phyloP scores from a whole-genome alignment of 78 protist species.

The Pelomyxa schiedti region DNA sequence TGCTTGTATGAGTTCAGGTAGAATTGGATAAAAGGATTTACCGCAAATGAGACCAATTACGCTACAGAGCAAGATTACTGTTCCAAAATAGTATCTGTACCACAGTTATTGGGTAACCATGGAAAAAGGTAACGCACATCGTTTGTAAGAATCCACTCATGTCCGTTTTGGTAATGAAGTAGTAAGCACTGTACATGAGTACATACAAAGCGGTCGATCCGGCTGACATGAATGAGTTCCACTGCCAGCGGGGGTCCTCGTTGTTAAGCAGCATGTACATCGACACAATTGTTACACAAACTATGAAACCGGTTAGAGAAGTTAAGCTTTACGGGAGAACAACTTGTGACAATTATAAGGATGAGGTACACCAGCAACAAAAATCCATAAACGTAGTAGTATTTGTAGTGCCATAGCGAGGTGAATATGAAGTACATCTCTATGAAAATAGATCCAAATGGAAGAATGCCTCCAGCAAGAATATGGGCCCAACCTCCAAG shows the following conservation, averaged over 20 bases:
- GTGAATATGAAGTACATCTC: constrained; percentile 88
- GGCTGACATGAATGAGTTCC: constrained; percentile 49
- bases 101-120: constrained; percentile 27
- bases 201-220: constrained; percentile 73
- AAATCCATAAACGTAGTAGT: constrained; percentile 81
- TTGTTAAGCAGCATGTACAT: constrained; percentile 74
- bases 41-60: not conserved
- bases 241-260: constrained; percentile 85
- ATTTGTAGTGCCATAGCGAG: constrained; percentile 88
- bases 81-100: too few relatives aligned
- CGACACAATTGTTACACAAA: constrained; percentile 45
- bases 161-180: constrained; percentile 58
- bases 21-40: too few relatives aligned
- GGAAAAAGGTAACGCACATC: constrained; percentile 48
- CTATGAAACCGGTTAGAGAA: not conserved
- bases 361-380: constrained; percentile 26
- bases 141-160: constrained; percentile 68
- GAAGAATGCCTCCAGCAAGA: constrained; percentile 65
- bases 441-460: constrained; percentile 83
- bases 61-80: not conserved
- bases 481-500: constrained; percentile 6
- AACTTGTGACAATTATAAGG: constrained; percentile 61
- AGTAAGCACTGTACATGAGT: constrained; percentile 71
- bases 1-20: too few relatives aligned
- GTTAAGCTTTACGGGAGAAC: constrained; percentile 1